Evolutionary conservation across 2,329 filamentous ascomycete species (phyloP).

Genomic region (Phaeoacremonium minimum): DNA sequence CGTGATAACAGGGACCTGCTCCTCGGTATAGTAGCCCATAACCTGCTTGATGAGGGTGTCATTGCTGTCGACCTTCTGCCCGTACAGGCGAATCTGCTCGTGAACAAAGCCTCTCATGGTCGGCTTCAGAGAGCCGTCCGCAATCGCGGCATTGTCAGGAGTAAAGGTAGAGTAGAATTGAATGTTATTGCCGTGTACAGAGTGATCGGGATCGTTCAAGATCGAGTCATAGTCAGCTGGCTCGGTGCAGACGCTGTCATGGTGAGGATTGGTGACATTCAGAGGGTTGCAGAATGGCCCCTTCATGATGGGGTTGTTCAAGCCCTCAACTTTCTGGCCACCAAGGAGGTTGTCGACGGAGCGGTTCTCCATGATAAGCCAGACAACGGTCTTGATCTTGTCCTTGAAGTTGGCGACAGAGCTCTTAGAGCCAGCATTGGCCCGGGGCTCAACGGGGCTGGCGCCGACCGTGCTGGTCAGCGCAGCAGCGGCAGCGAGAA

Average conservation of each 20-base stretch:
- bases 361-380: constrained; percentile 40
- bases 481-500: constrained; percentile 5
- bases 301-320: constrained; percentile 35
- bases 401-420: constrained; percentile 20
- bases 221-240: constrained; percentile 34
- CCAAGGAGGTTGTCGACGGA: constrained; percentile 38
- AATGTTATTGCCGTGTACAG: constrained; percentile 35
- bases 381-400: constrained; percentile 43
- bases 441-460: constrained; percentile 1
- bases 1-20: constrained; percentile 34
- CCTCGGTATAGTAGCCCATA: constrained; percentile 38
- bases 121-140: constrained; percentile 21
- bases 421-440: constrained; percentile 6
- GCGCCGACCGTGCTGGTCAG: constrained; percentile 2
- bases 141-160: constrained; percentile 29
- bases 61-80: constrained; percentile 18
- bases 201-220: constrained; percentile 34
- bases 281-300: constrained; percentile 35
- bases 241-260: constrained; percentile 19
- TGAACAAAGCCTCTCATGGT: constrained; percentile 30
- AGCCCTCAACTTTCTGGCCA: constrained; percentile 28
- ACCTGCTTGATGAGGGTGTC: constrained; percentile 29
- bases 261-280: constrained; percentile 20
- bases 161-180: constrained; percentile 35
- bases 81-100: constrained; percentile 31